Evolutionary conservation across 495 filamentous ascomycete genomes (phyloP).

Genomic region (Copromyces sp.): DNA sequence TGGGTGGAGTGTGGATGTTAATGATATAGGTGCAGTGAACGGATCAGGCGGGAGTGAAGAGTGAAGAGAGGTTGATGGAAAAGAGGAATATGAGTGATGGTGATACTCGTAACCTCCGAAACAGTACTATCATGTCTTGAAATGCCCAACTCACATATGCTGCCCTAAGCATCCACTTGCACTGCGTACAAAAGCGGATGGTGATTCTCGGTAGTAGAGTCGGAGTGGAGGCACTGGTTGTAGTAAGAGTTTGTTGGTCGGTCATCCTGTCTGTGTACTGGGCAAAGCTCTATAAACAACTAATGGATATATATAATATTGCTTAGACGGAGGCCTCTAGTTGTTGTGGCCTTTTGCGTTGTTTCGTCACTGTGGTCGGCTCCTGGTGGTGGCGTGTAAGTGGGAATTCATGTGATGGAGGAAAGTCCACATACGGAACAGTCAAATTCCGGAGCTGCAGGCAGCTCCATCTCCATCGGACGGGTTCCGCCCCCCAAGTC

Average conservation of each 20-base stretch:
- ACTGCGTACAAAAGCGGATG: slow-evolving; percentile 75
- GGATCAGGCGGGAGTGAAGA: neutral
- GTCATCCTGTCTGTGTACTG: neutral
- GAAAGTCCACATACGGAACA: neutral
- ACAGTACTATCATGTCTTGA: neutral
- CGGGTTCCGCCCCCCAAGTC: neutral
- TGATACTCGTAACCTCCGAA: neutral
- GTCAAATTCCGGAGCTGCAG: neutral
- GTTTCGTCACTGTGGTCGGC: neutral
- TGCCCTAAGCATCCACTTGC: slow-evolving; percentile 85
- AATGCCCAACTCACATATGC: slow-evolving; percentile 53
- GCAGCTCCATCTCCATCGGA: neutral
- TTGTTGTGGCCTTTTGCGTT: neutral
- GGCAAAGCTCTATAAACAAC: neutral
- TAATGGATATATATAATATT: neutral
- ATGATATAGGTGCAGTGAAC: neutral
- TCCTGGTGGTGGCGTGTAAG: neutral
- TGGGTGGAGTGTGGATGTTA: neutral
- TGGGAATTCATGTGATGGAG: neutral
- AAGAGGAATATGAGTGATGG: neutral
- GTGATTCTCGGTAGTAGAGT: slow-evolving; percentile 43
- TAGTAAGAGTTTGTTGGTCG: neutral
- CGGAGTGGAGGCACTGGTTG: slow-evolving; percentile 5
- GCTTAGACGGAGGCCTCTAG: neutral
- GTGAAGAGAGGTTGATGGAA: neutral